These are phyloP conservation scores for Vitis hybrid DNA, from an alignment of 177 flowering plant genomes.

Conservation along the genomic window DNA sequence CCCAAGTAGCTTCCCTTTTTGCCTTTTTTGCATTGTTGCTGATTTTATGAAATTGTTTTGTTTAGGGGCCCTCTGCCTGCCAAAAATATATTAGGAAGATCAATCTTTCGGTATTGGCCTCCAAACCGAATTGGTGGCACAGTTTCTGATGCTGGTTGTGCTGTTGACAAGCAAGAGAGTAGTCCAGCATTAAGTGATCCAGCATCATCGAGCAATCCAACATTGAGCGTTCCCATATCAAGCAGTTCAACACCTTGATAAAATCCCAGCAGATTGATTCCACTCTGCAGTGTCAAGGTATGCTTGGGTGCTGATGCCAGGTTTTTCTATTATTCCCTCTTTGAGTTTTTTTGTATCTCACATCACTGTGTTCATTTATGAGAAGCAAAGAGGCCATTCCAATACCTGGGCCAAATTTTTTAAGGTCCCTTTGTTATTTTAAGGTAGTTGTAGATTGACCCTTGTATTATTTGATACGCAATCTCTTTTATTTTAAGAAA, in stretches of 20 bases:
- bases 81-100: conserved; percentile 91
- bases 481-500: neutral
- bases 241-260: conserved; percentile 3
- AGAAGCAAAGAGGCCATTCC: neutral
- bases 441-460: neutral
- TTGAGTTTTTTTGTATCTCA: neutral
- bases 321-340: neutral
- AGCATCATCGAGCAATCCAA: too few relatives aligned
- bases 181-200: neutral
- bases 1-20: neutral
- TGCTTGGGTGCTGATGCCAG: neutral
- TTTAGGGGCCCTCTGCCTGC: conserved; percentile 93
- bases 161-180: conserved; percentile 45
- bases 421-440: neutral
- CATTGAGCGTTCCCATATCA: too few relatives aligned
- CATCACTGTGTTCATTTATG: neutral
- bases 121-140: conserved; percentile 81
- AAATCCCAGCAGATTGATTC: neutral
- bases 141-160: conserved; percentile 58
- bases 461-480: neutral
- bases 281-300: neutral
- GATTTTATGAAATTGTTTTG: neutral
- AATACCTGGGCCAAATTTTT: neutral
- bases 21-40: conserved; percentile 5
- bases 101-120: conserved; percentile 91